Evolutionary conservation across 2,329 filamentous ascomycete genomes (phyloP).

Genomic region (Dactylellina drechsleri): DNA sequence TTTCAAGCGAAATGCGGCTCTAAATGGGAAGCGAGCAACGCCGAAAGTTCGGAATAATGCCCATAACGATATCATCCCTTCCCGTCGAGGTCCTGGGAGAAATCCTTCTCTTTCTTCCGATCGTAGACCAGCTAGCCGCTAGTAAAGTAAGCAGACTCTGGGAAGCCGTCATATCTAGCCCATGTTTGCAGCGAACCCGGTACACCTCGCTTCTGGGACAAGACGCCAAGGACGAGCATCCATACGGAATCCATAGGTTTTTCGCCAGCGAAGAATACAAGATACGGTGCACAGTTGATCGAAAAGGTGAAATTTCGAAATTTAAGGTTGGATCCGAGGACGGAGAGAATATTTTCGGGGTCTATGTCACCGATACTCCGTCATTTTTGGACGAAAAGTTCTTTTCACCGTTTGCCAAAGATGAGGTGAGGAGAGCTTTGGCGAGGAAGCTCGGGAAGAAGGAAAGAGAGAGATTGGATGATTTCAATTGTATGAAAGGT

Average conservation of each 20-base stretch:
- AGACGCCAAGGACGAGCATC: constrained; percentile 1
- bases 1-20: neutral
- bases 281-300: constrained; percentile 6
- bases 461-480: neutral
- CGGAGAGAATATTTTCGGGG: neutral
- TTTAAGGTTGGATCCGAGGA: neutral
- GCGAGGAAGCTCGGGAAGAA: neutral
- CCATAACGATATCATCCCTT: neutral
- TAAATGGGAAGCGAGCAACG: neutral
- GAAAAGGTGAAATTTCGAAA: constrained; percentile 1
- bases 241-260: constrained; percentile 14
- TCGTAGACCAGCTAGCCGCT: constrained; percentile 7
- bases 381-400: constrained; percentile 17
- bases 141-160: constrained; percentile 9
- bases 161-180: constrained; percentile 1
- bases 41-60: too few species aligned
- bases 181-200: neutral
- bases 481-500: neutral
- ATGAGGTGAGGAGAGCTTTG: neutral
- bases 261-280: neutral
- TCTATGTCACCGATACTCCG: neutral
- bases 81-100: constrained; percentile 8
- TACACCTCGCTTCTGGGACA: constrained; percentile 6
- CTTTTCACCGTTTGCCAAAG: constrained; percentile 6
- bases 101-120: neutral